phyloP scores from a whole-genome alignment of 495 filamentous ascomycete genomes.

The Thozetella sp. region DNA sequence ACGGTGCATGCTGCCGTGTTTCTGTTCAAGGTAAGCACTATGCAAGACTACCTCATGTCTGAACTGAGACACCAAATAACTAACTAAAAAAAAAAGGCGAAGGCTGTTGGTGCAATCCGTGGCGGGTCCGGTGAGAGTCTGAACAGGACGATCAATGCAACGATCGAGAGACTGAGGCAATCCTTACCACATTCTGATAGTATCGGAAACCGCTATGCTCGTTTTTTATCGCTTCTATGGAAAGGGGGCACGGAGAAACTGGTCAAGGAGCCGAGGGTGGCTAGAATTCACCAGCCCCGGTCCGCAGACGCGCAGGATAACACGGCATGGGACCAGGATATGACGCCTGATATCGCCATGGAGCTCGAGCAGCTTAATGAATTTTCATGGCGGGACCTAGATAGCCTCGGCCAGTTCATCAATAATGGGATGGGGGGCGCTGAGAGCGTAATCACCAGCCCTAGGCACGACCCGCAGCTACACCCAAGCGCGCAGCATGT shows the following conservation, averaged over 20 bases:
- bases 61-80: too few relatives aligned
- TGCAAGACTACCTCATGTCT: not conserved
- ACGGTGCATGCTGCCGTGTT: conserved; percentile 28
- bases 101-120: not conserved
- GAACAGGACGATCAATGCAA: not conserved
- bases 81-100: not conserved
- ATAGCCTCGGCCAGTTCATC: not conserved
- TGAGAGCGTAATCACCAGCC: not conserved
- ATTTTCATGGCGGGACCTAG: not conserved
- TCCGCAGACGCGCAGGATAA: too few relatives aligned
- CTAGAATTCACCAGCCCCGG: not conserved
- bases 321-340: too few relatives aligned
- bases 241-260: not conserved
- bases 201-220: not conserved
- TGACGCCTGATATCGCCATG: not conserved
- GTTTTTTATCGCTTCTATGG: not conserved
- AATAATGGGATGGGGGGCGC: not conserved
- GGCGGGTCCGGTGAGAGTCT: not conserved
- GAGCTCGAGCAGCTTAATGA: not conserved
- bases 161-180: not conserved
- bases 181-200: not conserved
- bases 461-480: too few relatives aligned
- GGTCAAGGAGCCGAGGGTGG: not conserved
- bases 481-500: too few relatives aligned
- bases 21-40: conserved; percentile 2